phyloP scores from a whole-genome alignment of 352 stramenopile species.

The Blastocystis sp. region DNA sequence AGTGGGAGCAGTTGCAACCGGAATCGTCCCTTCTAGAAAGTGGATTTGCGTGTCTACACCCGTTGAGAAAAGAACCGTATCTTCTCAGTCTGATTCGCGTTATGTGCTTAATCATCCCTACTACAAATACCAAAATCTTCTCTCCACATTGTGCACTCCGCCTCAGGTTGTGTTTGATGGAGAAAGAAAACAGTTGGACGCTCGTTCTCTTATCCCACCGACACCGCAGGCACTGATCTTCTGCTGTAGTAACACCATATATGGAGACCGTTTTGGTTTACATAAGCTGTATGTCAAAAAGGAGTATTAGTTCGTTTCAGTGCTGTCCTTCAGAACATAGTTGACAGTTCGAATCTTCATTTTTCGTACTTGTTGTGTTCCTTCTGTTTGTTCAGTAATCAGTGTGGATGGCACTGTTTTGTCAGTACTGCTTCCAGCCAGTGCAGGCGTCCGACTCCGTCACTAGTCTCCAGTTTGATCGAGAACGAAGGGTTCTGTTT shows the following conservation, averaged over 20 bases:
- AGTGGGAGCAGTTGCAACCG: no score
- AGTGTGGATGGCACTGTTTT: no score
- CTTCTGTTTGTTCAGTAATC: no score
- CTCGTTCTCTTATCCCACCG: constrained; percentile 8
- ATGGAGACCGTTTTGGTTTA: constrained; percentile 36
- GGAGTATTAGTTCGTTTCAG: no score
- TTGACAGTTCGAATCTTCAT: background rate
- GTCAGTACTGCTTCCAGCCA: no score
- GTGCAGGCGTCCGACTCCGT: no score
- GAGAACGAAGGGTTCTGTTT: no score
- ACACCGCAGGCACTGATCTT: constrained; percentile 38
- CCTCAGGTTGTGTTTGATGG: constrained; percentile 24
- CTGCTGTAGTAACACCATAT: constrained; percentile 7
- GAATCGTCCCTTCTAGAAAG: constrained; percentile 20
- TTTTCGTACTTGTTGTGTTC: background rate
- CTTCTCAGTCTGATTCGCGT: background rate
- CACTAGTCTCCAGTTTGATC: no score
- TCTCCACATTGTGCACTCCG: constrained; percentile 27
- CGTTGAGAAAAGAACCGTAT: background rate
- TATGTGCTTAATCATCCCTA: constrained; percentile 48
- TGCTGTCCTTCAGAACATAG: no score
- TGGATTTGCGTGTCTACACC: constrained; percentile 23
- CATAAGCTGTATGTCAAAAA: background rate
- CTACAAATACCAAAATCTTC: constrained; percentile 25
- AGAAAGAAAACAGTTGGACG: background rate